Percentiles rank a stretch among this genome's conserved stretches.
Conservation (phyloP, 257 asterid genomes). For the Solanum tacnaense region DNA sequence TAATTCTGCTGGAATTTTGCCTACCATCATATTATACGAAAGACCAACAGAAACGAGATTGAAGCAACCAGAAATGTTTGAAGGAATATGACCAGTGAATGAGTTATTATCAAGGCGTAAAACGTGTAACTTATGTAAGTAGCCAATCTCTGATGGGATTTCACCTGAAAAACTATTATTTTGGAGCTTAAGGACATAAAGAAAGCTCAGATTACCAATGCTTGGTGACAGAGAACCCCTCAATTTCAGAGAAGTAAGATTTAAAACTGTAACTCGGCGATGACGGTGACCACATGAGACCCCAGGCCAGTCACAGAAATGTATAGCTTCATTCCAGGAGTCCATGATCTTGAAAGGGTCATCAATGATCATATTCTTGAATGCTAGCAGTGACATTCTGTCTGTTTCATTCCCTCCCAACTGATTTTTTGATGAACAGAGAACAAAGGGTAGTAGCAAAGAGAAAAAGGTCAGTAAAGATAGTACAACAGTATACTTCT, state of each 20-base stretch:
- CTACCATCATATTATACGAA: slow-evolving; percentile 14
- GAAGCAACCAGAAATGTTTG: slow-evolving; percentile 15
- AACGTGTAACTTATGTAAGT: neutral
- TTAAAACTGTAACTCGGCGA: slow-evolving; percentile 2
- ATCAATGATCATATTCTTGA: slow-evolving; percentile 10
- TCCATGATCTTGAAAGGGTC: slow-evolving; percentile 14
- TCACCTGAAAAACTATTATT: slow-evolving; percentile 16
- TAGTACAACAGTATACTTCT: neutral
- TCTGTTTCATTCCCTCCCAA: neutral
- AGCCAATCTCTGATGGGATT: slow-evolving; percentile 25
- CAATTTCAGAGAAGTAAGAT: slow-evolving; percentile 11
- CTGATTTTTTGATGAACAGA: neutral
- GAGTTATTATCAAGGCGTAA: neutral
- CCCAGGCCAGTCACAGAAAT: neutral
- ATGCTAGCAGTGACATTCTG: slow-evolving; percentile 1
- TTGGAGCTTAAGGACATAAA: slow-evolving; percentile 7
- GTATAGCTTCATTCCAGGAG: slow-evolving; percentile 15
- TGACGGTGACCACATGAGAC: too few relatives aligned
- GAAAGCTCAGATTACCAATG: slow-evolving; percentile 32
- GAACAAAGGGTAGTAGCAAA: neutral
- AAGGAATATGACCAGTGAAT: slow-evolving; percentile 27
- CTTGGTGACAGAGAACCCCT: slow-evolving; percentile 23
- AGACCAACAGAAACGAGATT: slow-evolving; percentile 12
- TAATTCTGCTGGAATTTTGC: slow-evolving; percentile 12
- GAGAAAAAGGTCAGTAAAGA: neutral